Evolutionary conservation across 495 filamentous ascomycete genomes (phyloP).

Genomic region (Penicillium lividum): DNA sequence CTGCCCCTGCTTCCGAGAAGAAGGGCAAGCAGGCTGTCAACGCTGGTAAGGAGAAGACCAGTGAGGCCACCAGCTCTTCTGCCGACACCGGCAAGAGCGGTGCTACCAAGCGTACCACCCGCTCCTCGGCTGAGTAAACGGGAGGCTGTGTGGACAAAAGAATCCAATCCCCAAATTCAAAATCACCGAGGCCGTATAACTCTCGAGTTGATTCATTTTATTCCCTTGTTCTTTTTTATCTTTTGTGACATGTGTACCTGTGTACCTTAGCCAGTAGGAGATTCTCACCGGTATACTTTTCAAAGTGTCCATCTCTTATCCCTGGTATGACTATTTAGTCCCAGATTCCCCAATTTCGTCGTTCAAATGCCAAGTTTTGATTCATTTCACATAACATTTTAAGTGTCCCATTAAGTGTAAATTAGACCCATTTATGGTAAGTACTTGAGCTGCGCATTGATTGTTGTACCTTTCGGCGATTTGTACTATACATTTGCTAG

Average conservation of each 20-base stretch:
- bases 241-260: constrained; percentile 19
- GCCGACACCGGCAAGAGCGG: constrained; percentile 67
- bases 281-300: constrained; percentile 18
- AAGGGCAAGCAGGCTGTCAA: constrained; percentile 73
- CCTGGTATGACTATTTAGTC: neutral
- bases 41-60: constrained; percentile 78
- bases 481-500: neutral
- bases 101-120: constrained; percentile 64
- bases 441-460: neutral
- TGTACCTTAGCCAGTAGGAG: constrained; percentile 21
- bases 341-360: constrained; percentile 5
- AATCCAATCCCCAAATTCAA: constrained; percentile 15
- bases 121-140: constrained; percentile 55
- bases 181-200: constrained; percentile 15
- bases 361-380: neutral
- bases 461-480: constrained; percentile 18
- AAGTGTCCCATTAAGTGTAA: neutral
- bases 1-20: constrained; percentile 57
- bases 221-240: constrained; percentile 16
- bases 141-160: constrained; percentile 10
- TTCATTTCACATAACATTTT: constrained; percentile 1
- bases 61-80: constrained; percentile 64
- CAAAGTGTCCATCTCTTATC: neutral
- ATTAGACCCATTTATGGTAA: neutral
- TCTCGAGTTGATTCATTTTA: constrained; percentile 18